Evolutionary conservation across 345 rosid genomes (phyloP), one percentile per base, ranked within the genome.

Genomic region (Murraya koenigii): DNA sequence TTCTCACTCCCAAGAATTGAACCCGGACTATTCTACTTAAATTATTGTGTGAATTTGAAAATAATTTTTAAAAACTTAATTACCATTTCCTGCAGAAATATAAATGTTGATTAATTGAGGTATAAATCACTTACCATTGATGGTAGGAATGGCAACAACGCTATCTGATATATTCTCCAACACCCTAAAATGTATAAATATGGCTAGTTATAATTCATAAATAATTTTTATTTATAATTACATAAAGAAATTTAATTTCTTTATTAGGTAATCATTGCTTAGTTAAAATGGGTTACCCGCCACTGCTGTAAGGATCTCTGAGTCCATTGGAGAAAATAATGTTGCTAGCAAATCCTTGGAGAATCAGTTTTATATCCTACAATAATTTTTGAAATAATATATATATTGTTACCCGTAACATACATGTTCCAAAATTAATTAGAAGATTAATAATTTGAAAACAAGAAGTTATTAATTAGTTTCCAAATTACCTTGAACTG

Each of bases 261-360:
- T 41, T 41, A 41, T 41, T 11, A 41, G 15, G 15, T 44, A 44
- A 44, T 44, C 13, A 44, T 41, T 11, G 1, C 3, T 11, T 10
- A 11, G 11, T 41, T 41, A 44, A 44, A 44, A 13, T 44, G 0
- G 28, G 11, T 75, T 81, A 87, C 88, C 88, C 88, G 49, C 88
- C 90, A 26, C 62, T 74, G 32, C 88, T 85, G 6, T 82, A 87
- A 38, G 88, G 90, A 79, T 87, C 90, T 68, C 69, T 75, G 2
- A 84, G 72, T 28, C 88, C 90, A 33, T 85, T 87, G 44, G 88
- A 87, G 78, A 82, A 84, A 67, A 85, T 87, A 76, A 87, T 85
- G 69, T 85, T 87, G 88, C 85, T 83, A 1, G 75, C 88, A 70
- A 85, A 87, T 36, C 85, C 80, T 14, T 77, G 66, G 1, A 87